phyloP scores from a whole-genome alignment of 2,329 filamentous ascomycete genomes.

The Colletotrichum falcatum region DNA sequence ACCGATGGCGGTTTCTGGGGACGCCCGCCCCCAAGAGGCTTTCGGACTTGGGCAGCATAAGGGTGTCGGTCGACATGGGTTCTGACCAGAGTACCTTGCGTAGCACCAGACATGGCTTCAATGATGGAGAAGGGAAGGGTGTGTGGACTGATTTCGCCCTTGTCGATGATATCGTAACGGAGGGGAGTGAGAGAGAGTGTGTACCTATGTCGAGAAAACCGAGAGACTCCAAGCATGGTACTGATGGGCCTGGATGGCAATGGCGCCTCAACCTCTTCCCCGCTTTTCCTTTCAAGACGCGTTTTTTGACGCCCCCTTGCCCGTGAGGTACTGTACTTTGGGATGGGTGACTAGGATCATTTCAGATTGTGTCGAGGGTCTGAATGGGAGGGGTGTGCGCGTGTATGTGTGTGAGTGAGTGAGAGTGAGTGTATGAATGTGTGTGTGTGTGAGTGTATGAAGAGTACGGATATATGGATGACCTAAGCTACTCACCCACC shows the following conservation, averaged over 20 bases:
- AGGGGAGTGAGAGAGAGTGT: not conserved
- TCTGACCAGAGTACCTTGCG: not conserved
- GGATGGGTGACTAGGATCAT: not conserved
- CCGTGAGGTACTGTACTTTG: slow-evolving; percentile 1
- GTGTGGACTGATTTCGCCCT: slow-evolving; percentile 7
- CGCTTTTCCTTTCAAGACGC: slow-evolving; percentile 37
- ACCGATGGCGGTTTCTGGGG: not conserved
- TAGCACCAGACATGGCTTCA: not conserved
- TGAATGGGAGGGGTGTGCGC: not conserved
- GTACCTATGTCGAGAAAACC: not conserved
- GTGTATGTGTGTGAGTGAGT: no score
- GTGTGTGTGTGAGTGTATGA: not conserved
- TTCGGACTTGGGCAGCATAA: slow-evolving; percentile 4
- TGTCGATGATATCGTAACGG: slow-evolving; percentile 13
- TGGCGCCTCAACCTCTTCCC: slow-evolving; percentile 15
- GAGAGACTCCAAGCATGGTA: slow-evolving; percentile 15
- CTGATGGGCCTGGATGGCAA: slow-evolving; percentile 16
- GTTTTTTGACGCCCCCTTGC: slow-evolving; percentile 17
- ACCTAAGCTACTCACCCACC: not conserved
- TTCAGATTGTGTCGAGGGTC: not conserved
- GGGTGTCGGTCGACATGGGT: slow-evolving; percentile 6
- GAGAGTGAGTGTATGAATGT: not conserved
- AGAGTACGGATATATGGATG: not conserved
- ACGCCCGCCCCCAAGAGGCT: not conserved
- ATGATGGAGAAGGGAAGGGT: not conserved